These are phyloP conservation scores for Pythium brassicae DNA, from an alignment of 352 stramenopile species.

Conservation along the genomic window DNA sequence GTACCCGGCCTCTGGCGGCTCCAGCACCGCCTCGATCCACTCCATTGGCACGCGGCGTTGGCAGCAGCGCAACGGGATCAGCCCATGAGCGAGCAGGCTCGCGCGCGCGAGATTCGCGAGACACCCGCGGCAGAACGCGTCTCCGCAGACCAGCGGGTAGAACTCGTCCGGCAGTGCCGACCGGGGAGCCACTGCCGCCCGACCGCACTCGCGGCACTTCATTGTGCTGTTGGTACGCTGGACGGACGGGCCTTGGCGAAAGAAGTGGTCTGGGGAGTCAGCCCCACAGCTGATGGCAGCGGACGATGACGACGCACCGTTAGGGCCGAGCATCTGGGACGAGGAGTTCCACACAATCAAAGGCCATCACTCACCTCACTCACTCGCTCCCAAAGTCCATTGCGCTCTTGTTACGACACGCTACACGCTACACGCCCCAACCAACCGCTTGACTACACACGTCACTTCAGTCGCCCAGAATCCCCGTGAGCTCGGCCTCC, in stretches of 20 bases:
- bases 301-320: background rate
- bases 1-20: constrained; percentile 32
- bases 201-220: constrained; percentile 1
- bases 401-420: too few relatives aligned
- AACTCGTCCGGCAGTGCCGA: constrained; percentile 6
- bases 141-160: constrained; percentile 35
- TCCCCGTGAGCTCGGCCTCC: constrained; percentile 37
- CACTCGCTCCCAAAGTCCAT: too few relatives aligned
- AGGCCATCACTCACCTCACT: too few relatives aligned
- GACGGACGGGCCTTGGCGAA: background rate
- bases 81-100: constrained; percentile 16
- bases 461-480: constrained; percentile 40
- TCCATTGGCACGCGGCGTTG: constrained; percentile 21
- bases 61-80: constrained; percentile 38
- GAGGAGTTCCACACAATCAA: background rate
- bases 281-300: constrained; percentile 1
- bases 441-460: too few relatives aligned
- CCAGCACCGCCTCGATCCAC: constrained; percentile 24
- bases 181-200: background rate
- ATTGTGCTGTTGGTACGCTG: background rate
- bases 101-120: constrained; percentile 13
- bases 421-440: too few relatives aligned
- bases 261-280: background rate
- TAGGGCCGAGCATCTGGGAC: background rate
- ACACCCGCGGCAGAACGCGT: constrained; percentile 31